These are phyloP conservation scores for Tulasnella sp. DNA, from an alignment of 768 basidiomycete genomes.

Conservation along the genomic window DNA sequence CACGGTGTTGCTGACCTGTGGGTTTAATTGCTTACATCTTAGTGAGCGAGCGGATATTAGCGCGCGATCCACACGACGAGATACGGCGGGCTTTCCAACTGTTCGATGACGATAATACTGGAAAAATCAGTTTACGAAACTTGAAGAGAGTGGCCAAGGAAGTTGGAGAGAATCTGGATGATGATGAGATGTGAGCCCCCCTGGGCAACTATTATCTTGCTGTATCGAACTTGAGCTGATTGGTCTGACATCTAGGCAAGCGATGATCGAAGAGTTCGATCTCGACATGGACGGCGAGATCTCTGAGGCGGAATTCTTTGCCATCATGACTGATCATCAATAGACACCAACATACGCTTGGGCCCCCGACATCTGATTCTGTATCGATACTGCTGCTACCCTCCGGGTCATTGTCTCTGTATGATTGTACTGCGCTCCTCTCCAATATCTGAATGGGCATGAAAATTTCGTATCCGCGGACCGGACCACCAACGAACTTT, in stretches of 20 bases:
- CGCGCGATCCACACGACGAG: conserved; percentile 93
- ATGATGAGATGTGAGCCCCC: conserved; percentile 85
- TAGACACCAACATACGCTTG: conserved; percentile 19
- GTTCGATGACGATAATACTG: conserved; percentile 93
- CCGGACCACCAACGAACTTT: too few relatives aligned
- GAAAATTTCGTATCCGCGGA: too few relatives aligned
- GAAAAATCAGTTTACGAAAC: conserved; percentile 86
- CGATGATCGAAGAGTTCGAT: conserved; percentile 99
- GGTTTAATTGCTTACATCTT: neutral
- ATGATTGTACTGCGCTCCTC: too few relatives aligned
- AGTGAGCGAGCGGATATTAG: conserved; percentile 93
- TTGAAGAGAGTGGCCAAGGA: conserved; percentile 91
- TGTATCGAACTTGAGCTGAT: too few relatives aligned
- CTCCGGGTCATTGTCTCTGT: neutral
- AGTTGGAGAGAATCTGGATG: conserved; percentile 88
- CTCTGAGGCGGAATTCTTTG: conserved; percentile 90
- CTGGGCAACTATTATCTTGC: too few relatives aligned
- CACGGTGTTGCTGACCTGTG: too few relatives aligned
- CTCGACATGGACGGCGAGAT: conserved; percentile 98
- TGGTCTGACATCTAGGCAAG: conserved; percentile 64
- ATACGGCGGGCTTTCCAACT: conserved; percentile 91
- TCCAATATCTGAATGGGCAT: too few relatives aligned
- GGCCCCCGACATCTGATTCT: neutral
- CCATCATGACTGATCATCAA: conserved; percentile 87
- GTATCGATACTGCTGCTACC: neutral